Evolutionary conservation across 2,329 filamentous ascomycete genomes (phyloP).

Genomic region (Alternaria sp.): DNA sequence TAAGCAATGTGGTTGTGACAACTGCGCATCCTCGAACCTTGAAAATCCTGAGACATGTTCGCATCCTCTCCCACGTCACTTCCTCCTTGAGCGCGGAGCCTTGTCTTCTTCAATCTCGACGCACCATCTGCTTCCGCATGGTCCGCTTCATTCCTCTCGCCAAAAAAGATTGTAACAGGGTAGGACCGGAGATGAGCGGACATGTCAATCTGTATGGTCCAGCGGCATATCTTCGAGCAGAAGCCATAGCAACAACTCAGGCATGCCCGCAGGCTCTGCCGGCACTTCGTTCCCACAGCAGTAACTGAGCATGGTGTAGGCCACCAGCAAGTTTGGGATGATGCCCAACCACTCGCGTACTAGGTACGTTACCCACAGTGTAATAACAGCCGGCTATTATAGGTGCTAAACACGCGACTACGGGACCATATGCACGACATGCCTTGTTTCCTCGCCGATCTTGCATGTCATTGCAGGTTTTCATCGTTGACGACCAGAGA

Average conservation of each 20-base stretch:
- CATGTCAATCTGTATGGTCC: not conserved
- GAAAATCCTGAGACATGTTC: not conserved
- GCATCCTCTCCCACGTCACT: not conserved
- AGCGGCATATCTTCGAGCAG: not conserved
- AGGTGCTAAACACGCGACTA: constrained; percentile 1
- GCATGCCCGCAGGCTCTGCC: not conserved
- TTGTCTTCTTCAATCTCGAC: not conserved
- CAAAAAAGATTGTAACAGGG: not conserved
- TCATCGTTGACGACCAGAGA: not conserved
- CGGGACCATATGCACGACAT: constrained; percentile 10
- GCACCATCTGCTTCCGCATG: not conserved
- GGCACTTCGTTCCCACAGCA: not conserved
- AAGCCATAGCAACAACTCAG: not conserved
- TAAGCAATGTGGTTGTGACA: constrained; percentile 3
- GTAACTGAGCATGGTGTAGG: not conserved
- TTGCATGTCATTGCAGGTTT: not conserved
- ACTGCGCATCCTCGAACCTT: not conserved
- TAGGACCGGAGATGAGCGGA: constrained; percentile 3
- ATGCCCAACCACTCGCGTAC: constrained; percentile 6
- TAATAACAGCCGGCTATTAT: constrained; percentile 21
- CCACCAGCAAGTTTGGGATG: not conserved
- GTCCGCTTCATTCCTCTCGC: not conserved
- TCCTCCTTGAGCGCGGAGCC: constrained; percentile 1
- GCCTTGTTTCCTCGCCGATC: constrained; percentile 10
- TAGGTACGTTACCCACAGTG: constrained; percentile 3